Evolutionary conservation across 371 early-diverging fungal species (phyloP).

Genomic region (Batkoa obscura): DNA sequence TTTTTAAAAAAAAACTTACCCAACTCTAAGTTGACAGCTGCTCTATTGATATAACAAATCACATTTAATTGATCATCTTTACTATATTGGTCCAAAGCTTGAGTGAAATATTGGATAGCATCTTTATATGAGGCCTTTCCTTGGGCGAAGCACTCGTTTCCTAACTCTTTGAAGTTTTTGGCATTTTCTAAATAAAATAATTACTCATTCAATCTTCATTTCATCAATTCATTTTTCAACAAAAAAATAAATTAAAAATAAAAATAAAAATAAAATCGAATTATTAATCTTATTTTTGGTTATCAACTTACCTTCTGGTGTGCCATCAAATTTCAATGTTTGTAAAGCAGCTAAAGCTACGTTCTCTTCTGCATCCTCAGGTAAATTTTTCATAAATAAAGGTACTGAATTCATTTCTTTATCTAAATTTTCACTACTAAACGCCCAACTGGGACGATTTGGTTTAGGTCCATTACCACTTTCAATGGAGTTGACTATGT

Average conservation of each 20-base stretch:
- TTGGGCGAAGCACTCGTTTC: conserved; percentile 74
- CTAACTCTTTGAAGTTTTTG: conserved; percentile 83
- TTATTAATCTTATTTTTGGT: background rate
- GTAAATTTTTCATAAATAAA: conserved; percentile 74
- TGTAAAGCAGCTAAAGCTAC: conserved; percentile 65
- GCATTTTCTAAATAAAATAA: conserved; percentile 49
- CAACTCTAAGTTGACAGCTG: conserved; percentile 80
- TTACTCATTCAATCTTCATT: too few species aligned
- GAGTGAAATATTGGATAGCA: conserved; percentile 71
- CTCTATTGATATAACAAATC: conserved; percentile 67
- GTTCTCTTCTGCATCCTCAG: conserved; percentile 54
- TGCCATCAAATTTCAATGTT: conserved; percentile 76
- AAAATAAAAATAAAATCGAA: conserved; percentile 3
- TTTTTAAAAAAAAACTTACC: conserved; percentile 18
- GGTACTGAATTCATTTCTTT: conserved; percentile 56
- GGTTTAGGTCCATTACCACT: background rate
- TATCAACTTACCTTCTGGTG: conserved; percentile 57
- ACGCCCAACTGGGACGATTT: conserved; percentile 2
- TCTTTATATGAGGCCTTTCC: conserved; percentile 46
- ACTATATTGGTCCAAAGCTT: conserved; percentile 65
- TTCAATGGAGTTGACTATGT: too few species aligned
- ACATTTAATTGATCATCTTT: conserved; percentile 53
- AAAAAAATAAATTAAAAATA: background rate
- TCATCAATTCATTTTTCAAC: too few species aligned
- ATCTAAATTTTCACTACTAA: conserved; percentile 19